Conservation (phyloP, 1,284 basidiomycete genomes). For the Paramarasmius palmivorus region DNA sequence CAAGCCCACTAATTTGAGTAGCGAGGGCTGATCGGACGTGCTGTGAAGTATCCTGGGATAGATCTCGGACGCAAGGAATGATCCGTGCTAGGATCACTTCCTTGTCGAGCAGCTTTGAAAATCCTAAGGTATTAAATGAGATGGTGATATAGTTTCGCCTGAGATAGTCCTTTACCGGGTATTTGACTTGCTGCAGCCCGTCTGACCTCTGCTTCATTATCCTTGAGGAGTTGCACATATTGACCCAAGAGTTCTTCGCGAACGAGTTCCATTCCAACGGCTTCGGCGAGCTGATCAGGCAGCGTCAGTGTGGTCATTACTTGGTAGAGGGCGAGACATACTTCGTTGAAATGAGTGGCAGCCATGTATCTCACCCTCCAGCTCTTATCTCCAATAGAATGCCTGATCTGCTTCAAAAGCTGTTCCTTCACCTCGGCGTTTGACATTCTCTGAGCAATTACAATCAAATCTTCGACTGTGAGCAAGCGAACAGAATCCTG, state of each 20-base stretch:
- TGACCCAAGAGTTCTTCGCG: constrained; percentile 93
- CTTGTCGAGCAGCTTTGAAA: constrained; percentile 92
- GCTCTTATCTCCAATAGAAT: constrained; percentile 92
- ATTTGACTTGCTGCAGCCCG: constrained; percentile 96
- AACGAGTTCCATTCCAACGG: constrained; percentile 89
- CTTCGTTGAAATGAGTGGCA: constrained; percentile 96
- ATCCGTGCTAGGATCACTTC: constrained; percentile 93
- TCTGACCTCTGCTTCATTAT: constrained; percentile 98
- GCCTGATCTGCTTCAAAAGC: constrained; percentile 84
- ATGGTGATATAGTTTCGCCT: not conserved
- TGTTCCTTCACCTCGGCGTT: constrained; percentile 91
- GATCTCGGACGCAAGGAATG: constrained; percentile 95
- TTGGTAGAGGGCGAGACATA: no score
- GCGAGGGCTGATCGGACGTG: constrained; percentile 97
- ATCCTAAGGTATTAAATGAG: constrained; percentile 62
- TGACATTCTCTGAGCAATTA: constrained; percentile 84
- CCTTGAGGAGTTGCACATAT: constrained; percentile 93
- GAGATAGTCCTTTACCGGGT: constrained; percentile 66
- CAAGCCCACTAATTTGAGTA: constrained; percentile 96
- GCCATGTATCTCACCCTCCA: constrained; percentile 99
- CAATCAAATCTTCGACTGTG: constrained; percentile 95
- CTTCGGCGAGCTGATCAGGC: constrained; percentile 86
- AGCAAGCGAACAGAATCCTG: constrained; percentile 97
- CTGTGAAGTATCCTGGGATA: constrained; percentile 93
- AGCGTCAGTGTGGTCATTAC: no score